Base-by-base conservation (phyloP, 495 filamentous ascomycete genomes). In the Lepraria neglecta region DNA sequence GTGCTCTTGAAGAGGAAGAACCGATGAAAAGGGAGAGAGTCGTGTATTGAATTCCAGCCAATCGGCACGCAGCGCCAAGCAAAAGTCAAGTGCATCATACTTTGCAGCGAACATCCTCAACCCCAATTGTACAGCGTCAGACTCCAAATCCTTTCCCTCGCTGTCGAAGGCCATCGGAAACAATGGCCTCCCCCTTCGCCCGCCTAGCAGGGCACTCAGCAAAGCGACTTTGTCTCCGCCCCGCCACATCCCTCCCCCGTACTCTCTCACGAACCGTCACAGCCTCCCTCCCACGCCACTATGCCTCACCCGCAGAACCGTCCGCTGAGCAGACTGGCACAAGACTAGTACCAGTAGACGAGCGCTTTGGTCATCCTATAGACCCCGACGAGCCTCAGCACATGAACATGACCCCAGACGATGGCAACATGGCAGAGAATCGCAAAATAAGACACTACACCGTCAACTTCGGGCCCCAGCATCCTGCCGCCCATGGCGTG, bases 391-490 rank as follows among this genome's bases (percentile, higher is more conserved):
- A 74, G 59, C 56, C 73, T 47, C 66, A 77, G 60, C 33, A 71
- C 56, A 70, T 78, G 60, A 77, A 80, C 42, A 58, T 70, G 54
- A 70, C 74, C 10, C 69, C 72, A 62, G 74, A 76, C 48, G 82
- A 84, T 64, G 76, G 76, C 55, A 76, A 82, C 65, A 64, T 68
- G 45, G 75, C 84, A 59, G 77, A 80, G 65, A 79, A 85, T 70
- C 85, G 95, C 70, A 97, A 96, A 80, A 90, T 97, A 65, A 83
- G 95, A 66, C 95, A 99, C 74, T 99, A 99, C 78, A 99, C 95
- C 6, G 92, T 99, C 80, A 99, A 99, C 79, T 99, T 99, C 69
- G 95, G 95, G 67, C 95, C 95, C 64, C 95, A 99, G 80, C 95
- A 99, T 78, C 95, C 95, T 43, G 95, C 95, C 69, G 95, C 95